Evolutionary conservation across 2,329 filamentous ascomycete genomes (phyloP), one percentile per base, ranked within the genome.

Genomic region (Microdochium nivale): DNA sequence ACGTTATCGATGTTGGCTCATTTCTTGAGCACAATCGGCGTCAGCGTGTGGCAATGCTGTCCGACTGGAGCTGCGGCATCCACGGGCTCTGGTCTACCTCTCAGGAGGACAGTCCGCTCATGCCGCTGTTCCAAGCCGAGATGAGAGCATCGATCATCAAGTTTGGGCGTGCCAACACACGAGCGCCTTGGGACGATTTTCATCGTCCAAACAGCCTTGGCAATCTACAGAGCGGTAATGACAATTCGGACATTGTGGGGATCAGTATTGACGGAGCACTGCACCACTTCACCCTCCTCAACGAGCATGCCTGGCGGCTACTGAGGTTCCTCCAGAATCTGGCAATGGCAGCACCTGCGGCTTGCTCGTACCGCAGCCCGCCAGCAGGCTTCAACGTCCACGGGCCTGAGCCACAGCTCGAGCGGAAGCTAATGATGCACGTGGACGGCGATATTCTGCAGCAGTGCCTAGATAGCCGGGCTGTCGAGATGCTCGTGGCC

Each of bases 271-370:
- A 88, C 60, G 88, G 88, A 1, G 81, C 84, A 0, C 60, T 91
- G 24, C 80, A 81, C 55, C 80, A 86, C 52, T 86, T 96, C 59
- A 79, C 79, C 1, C 69, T 91, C 14, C 69, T 97, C 1, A 71
- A 76, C 10, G 60, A 77, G 19, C 67, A 78, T 2, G 77, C 84
- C 8, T 87, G 86, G 80, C 75, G 77, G 7, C 72, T 95, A 3
- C 73, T 97, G 4, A 77, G 78, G 52, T 82, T 92, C 55, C 63
- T 96, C 1, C 85, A 95, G 61, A 85, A 86, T 53, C 64, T 95
- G 48, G 82, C 80, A 25, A 65, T 76, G 47, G 65, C 67, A 25
- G 77, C 75, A 25, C 60, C 65, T 7, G 56, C 62, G 3, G 65
- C 83, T 13, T 81, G 74, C 53, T 76, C 79, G 2, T 80, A 79